Evolutionary conservation across 495 filamentous ascomycete species (phyloP).

Genomic region (Cairneyella variabilis): DNA sequence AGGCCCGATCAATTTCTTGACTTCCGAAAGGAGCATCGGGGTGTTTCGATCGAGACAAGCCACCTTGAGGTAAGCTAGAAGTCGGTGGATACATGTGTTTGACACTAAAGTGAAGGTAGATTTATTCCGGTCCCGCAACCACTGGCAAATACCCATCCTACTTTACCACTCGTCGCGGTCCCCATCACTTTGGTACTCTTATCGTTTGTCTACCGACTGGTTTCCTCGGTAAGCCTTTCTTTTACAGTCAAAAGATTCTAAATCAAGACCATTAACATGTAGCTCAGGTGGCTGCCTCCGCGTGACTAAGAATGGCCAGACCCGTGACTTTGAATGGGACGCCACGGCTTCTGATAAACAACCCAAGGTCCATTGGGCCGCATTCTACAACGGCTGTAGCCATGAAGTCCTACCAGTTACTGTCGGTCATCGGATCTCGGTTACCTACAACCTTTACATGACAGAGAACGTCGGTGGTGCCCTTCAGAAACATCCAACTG

Average conservation of each 20-base stretch:
- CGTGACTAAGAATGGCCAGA: constrained; percentile 31
- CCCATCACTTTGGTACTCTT: constrained; percentile 49
- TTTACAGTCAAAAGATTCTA: neutral
- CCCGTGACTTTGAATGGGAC: constrained; percentile 42
- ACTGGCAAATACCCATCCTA: constrained; percentile 48
- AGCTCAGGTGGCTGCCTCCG: constrained; percentile 30
- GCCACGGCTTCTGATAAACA: neutral
- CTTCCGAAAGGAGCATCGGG: constrained; percentile 6
- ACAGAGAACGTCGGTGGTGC: constrained; percentile 16
- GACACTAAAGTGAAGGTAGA: constrained; percentile 24
- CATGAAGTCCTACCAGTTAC: constrained; percentile 55
- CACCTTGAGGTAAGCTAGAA: constrained; percentile 52
- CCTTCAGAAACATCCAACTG: neutral
- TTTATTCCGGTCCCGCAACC: constrained; percentile 52
- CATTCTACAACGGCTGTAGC: constrained; percentile 59
- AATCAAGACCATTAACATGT: constrained; percentile 16
- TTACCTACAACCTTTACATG: constrained; percentile 57
- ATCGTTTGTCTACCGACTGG: constrained; percentile 54
- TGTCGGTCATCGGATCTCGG: constrained; percentile 47
- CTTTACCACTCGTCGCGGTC: constrained; percentile 50
- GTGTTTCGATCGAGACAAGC: constrained; percentile 46
- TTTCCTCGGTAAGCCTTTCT: too few species aligned
- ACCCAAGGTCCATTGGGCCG: constrained; percentile 52
- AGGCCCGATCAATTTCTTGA: too few species aligned
- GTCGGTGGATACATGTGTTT: too few species aligned